Conservation (phyloP, 371 early-diverging fungal species). For the Mortierella sp. region DNA sequence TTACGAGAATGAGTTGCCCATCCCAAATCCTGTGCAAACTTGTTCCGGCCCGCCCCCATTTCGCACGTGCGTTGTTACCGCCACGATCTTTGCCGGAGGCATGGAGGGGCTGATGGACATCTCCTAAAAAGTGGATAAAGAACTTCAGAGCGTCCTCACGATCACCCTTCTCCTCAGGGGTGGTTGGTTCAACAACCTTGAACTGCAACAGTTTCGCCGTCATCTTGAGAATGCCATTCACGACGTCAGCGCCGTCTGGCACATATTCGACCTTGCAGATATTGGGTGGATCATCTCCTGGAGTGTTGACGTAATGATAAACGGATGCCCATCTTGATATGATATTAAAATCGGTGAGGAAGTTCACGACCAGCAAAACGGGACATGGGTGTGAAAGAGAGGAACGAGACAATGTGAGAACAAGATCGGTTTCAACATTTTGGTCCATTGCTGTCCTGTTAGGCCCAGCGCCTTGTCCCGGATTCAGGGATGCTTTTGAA, state of each 20-base stretch:
- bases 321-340: conserved; percentile 36
- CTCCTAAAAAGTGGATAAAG: conserved; percentile 61
- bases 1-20: conserved; percentile 45
- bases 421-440: too few relatives aligned
- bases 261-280: conserved; percentile 23
- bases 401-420: neutral
- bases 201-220: conserved; percentile 38
- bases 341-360: neutral
- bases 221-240: conserved; percentile 55
- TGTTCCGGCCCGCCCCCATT: conserved; percentile 45
- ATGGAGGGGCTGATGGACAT: conserved; percentile 61
- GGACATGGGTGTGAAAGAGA: neutral
- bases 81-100: conserved; percentile 50
- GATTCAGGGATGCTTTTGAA: too few relatives aligned
- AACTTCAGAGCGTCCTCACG: conserved; percentile 56
- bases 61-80: conserved; percentile 48
- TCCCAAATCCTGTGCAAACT: conserved; percentile 58
- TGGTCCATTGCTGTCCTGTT: too few relatives aligned
- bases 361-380: neutral
- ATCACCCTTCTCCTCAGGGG: conserved; percentile 21
- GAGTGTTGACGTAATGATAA: conserved; percentile 51
- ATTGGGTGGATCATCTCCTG: conserved; percentile 48
- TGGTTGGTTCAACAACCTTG: conserved; percentile 20
- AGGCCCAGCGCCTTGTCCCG: too few relatives aligned
- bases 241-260: conserved; percentile 41